These are phyloP conservation scores for Babesia ovis DNA, from an alignment of 169 alveolate species.

Conservation along the genomic window DNA sequence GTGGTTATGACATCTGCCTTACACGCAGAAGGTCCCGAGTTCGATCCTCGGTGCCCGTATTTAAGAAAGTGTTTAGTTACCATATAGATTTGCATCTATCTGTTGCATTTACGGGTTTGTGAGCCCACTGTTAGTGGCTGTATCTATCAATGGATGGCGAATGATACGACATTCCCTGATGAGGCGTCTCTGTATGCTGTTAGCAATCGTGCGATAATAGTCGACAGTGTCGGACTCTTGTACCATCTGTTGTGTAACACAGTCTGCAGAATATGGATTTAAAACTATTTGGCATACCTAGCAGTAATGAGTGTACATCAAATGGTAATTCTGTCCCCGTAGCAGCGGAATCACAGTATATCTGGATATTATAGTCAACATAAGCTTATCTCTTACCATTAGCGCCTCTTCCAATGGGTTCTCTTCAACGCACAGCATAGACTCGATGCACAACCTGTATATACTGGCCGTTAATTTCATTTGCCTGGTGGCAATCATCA, in stretches of 20 bases:
- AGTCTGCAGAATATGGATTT: background rate
- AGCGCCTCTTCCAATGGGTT: slow-evolving; percentile 55
- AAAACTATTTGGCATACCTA: background rate
- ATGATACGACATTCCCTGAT: background rate
- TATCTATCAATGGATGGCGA: too few relatives aligned
- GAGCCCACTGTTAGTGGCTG: too few relatives aligned
- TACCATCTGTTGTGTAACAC: background rate
- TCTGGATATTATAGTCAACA: slow-evolving; percentile 8
- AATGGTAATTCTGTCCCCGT: slow-evolving; percentile 34
- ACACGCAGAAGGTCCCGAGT: slow-evolving; percentile 91
- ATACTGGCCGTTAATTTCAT: background rate
- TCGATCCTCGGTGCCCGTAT: slow-evolving; percentile 88
- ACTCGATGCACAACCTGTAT: slow-evolving; percentile 40
- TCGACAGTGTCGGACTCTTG: background rate
- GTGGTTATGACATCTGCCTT: slow-evolving; percentile 89
- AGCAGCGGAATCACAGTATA: slow-evolving; percentile 47
- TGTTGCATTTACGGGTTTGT: too few relatives aligned
- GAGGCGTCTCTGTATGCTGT: background rate
- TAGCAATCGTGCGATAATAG: background rate
- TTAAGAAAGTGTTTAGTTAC: background rate
- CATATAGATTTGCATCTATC: too few relatives aligned
- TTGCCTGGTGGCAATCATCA: slow-evolving; percentile 13
- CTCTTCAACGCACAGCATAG: slow-evolving; percentile 26
- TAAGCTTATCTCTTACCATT: slow-evolving; percentile 28
- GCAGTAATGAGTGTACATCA: slow-evolving; percentile 28